A percentile compares a stretch with the other conserved stretches of the same genome.
phyloP scores from a whole-genome alignment of 2,329 filamentous ascomycete genomes.

The Magnaporthiopsis rhizophila region DNA sequence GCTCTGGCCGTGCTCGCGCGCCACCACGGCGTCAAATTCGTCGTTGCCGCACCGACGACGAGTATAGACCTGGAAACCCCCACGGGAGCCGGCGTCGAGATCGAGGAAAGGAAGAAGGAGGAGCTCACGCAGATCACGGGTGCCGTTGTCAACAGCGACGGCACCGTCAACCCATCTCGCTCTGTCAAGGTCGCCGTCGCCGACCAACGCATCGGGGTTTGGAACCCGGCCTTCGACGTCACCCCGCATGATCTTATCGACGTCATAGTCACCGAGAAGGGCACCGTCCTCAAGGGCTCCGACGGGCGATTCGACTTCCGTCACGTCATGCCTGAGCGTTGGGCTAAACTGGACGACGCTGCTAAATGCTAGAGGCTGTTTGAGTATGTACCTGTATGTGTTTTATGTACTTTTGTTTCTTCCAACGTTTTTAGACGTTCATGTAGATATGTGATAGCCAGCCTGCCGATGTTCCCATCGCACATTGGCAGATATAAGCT shows the following conservation, averaged over 20 bases:
- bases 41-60: conserved; percentile 90
- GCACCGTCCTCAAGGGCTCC: conserved; percentile 69
- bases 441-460: background rate
- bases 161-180: conserved; percentile 51
- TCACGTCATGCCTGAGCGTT: conserved; percentile 47
- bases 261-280: conserved; percentile 86
- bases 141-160: conserved; percentile 57
- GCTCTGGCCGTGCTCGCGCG: conserved; percentile 82
- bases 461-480: background rate
- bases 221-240: conserved; percentile 97
- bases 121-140: conserved; percentile 84
- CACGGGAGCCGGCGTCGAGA: conserved; percentile 72
- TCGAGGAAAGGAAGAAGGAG: conserved; percentile 74
- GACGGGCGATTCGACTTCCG: conserved; percentile 63
- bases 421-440: background rate
- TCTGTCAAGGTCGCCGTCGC: conserved; percentile 74
- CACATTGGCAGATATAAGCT: background rate
- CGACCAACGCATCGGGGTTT: conserved; percentile 69
- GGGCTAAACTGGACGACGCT: conserved; percentile 29
- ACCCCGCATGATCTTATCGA: conserved; percentile 86
- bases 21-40: conserved; percentile 84
- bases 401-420: background rate
- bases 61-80: conserved; percentile 81
- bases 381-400: background rate
- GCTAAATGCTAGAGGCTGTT: conserved; percentile 8